Conservation (phyloP, 2,329 filamentous ascomycete genomes). For the Sclerotinia subarctica region DNA sequence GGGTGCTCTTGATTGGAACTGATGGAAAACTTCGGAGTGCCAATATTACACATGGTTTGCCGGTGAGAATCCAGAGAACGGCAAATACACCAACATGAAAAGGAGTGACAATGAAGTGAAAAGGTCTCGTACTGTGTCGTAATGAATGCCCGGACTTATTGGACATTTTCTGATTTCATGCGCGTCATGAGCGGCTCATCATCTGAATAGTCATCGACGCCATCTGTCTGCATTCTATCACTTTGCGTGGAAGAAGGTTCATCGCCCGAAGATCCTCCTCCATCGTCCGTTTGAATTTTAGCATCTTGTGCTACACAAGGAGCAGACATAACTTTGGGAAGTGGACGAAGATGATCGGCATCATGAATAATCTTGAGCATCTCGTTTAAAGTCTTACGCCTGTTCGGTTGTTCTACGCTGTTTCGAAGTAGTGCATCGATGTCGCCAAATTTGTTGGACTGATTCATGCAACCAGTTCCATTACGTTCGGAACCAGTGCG, state of each 20-base stretch:
- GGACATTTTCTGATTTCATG: background rate
- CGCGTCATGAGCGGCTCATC: background rate
- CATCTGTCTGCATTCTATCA: background rate
- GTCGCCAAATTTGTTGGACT: slow-evolving; percentile 14
- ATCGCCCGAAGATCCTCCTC: background rate
- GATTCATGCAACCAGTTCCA: background rate
- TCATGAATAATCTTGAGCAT: background rate
- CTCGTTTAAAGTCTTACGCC: background rate
- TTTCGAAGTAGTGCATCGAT: background rate
- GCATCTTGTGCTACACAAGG: background rate
- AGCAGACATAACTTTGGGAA: background rate
- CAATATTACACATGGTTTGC: background rate
- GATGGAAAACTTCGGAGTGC: background rate
- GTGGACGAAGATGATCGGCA: background rate
- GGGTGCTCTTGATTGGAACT: background rate
- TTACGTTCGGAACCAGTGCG: background rate
- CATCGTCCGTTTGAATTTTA: background rate
- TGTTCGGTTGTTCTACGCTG: background rate
- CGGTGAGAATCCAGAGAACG: background rate
- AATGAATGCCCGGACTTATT: background rate
- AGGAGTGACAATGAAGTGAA: background rate
- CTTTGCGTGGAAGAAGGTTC: background rate
- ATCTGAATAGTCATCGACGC: background rate
- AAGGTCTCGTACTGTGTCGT: background rate
- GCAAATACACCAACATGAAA: background rate